These are phyloP conservation scores for Tinospora cordifolia DNA, from an alignment of 164 flowering plant genomes.

Conservation along the genomic window DNA sequence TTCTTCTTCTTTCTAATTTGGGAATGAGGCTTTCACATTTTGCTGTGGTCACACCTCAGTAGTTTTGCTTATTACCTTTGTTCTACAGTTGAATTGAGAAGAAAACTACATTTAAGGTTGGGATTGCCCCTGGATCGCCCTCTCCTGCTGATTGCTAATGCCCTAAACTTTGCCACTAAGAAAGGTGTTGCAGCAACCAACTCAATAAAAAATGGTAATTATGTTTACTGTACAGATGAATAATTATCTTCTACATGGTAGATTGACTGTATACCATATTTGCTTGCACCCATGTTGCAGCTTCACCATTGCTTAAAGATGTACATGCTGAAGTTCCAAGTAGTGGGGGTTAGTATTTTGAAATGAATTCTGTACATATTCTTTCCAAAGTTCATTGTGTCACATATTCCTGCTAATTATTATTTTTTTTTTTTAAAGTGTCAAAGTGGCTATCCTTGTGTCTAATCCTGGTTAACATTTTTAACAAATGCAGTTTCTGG, in stretches of 20 bases:
- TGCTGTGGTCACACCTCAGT: not conserved
- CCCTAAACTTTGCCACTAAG: slow-evolving; percentile 39
- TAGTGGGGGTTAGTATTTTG: slow-evolving; percentile 68
- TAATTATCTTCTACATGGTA: not conserved
- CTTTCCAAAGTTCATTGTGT: not conserved
- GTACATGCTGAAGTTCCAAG: slow-evolving; percentile 71
- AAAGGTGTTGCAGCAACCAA: slow-evolving; percentile 27
- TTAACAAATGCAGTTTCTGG: slow-evolving; percentile 57
- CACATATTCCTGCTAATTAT: not conserved
- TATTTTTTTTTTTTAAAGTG: not conserved
- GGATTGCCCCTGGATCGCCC: slow-evolving; percentile 92
- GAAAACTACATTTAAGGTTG: slow-evolving; percentile 61
- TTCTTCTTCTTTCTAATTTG: not conserved
- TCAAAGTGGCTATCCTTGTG: not conserved
- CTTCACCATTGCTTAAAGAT: slow-evolving; percentile 64
- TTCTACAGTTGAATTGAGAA: slow-evolving; percentile 73
- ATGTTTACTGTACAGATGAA: not conserved
- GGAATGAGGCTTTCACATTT: not conserved
- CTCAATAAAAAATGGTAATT: slow-evolving; percentile 41
- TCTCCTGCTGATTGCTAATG: slow-evolving; percentile 68
- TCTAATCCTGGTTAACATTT: not conserved
- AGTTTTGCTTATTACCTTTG: slow-evolving; percentile 4
- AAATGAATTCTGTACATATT: not conserved
- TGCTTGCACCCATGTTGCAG: slow-evolving; percentile 28
- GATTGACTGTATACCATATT: not conserved